Evolutionary conservation across 139 green algal genomes (phyloP), one percentile per base, ranked within the genome.

Genomic region (Tetratostichococcus sp.): DNA sequence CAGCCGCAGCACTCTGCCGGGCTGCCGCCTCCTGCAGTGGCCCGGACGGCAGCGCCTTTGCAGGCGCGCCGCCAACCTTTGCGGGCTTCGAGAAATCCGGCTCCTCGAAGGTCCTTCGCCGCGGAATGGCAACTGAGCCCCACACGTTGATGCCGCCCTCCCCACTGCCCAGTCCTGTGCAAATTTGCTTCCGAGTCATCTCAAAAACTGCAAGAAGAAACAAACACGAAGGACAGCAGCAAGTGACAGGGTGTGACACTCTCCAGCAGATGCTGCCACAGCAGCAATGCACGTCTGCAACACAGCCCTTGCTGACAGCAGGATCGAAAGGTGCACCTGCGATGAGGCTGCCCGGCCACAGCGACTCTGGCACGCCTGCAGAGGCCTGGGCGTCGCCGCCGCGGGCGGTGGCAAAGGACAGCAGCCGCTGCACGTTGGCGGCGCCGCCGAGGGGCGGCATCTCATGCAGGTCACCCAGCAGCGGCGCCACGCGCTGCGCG

Each of bases 371-470:
- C 50, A 62, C 50, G 50, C 50, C 50, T 2, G 50, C 50, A 23
- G 19, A 17, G 11, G 50, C 11, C 50, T 62, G 50, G 2, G 50
- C 11, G 17, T 17, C 50, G 50, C 50, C 50, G 19, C 50, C 50
- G 17, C 19, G 14, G 50, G 50, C 50, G 4, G 50, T 62, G 71
- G 62, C 65, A 32, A 82, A 35, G 16, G 71, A 77, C 43, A 76
- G 65, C 30, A 35, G 43, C n/a, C 74, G 71, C 31, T 42, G 32
- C 2, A 59, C 43, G 30, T 75, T 33, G 11, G 32, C 43, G 11
- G 17, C 65, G 3, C 28, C 21, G 23, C 23, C 71, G 35, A 94
- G 76, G 2, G 89, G 87, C 21, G 89, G 89, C 30, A 28, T 73
- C 17, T 72, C 65, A 4, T 74, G 73, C 50, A 82, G 43, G 62